These are phyloP conservation scores for Coleophoma eucalyptorum DNA, from an alignment of 2,329 filamentous ascomycete genomes.

Conservation along the genomic window DNA sequence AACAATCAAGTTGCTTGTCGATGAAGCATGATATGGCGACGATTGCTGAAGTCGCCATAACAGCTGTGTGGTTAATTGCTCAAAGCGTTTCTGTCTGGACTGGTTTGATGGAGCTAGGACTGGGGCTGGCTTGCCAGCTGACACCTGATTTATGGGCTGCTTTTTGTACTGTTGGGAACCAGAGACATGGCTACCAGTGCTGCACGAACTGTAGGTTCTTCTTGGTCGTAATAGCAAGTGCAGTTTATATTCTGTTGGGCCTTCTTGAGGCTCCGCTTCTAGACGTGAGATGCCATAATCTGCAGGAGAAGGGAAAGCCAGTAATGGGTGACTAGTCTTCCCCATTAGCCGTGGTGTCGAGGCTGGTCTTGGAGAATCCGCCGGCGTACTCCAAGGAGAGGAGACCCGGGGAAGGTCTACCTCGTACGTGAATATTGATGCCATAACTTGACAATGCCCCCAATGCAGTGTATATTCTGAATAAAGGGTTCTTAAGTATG, in stretches of 20 bases:
- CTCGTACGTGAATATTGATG: slow-evolving; percentile 95
- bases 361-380: slow-evolving; percentile 27
- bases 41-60: slow-evolving; percentile 95
- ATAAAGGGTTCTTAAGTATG: too few relatives aligned
- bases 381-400: slow-evolving; percentile 78
- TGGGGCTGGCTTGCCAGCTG: slow-evolving; percentile 4
- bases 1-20: slow-evolving; percentile 39
- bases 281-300: slow-evolving; percentile 71
- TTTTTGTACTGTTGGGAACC: slow-evolving; percentile 23
- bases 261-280: slow-evolving; percentile 87
- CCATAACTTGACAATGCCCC: slow-evolving; percentile 49
- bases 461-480: too few relatives aligned
- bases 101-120: slow-evolving; percentile 41
- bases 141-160: slow-evolving; percentile 10
- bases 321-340: slow-evolving; percentile 9
- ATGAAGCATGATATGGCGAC: slow-evolving; percentile 82
- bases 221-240: slow-evolving; percentile 81
- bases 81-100: slow-evolving; percentile 76
- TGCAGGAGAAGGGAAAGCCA: slow-evolving; percentile 22
- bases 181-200: slow-evolving; percentile 51
- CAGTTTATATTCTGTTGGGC: slow-evolving; percentile 94
- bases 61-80: slow-evolving; percentile 91
- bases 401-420: slow-evolving; percentile 82
- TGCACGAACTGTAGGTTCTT: slow-evolving; percentile 68
- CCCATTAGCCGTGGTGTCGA: slow-evolving; percentile 19